Evolutionary conservation across 768 basidiomycete genomes (phyloP), one percentile per base, ranked within the genome.

Genomic region (Daedaleopsis nitida): DNA sequence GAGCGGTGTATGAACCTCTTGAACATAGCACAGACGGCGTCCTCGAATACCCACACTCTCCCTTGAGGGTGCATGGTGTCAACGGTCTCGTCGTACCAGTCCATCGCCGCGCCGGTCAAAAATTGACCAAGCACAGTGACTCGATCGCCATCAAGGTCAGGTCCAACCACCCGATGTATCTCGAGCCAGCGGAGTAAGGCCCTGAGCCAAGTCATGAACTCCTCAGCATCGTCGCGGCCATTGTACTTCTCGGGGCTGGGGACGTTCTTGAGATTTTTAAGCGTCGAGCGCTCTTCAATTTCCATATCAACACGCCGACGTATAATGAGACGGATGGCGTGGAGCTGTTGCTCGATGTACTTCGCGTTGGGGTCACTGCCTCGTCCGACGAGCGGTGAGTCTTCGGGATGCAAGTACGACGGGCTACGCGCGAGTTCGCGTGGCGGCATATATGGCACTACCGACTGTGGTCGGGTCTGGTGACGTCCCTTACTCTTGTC

Each of bases 221-320:
- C n/a, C 5, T 58, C 57, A 24, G 24, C 24, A n/a, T 58, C 57
- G 24, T 58, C 49, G 14, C 49, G 35, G 0, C 57, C 57, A 12
- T 24, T 24, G 27, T 58, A 58, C 23, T 44, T 52, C 2, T 58
- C 57, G 0, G 50, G 57, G 2, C 49, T 7, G 2, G 54, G 54
- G 8, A 55, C 17, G 16, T 45, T 45, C 54, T 55, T 55, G 3
- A 55, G 0, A 24, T 55, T 55, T 43, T 55, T 55, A 2, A 45
- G 5, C 3, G 42, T 42, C 2, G 54, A 24, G 4, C 43, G 13
- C 23, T 55, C 54, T 5, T 14, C 42, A 5, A 43, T 43, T 0
- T 43, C 42, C 4, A 5, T 5, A 14, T n/a, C 42, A 1, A 43
- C 42, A 1, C 42, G 4, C 5, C 13, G 4, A 5, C 42, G 4